Evolutionary conservation across 805 yeast species (phyloP), one percentile per base, ranked within the genome.

Genomic region (Myxozyma geophila): DNA sequence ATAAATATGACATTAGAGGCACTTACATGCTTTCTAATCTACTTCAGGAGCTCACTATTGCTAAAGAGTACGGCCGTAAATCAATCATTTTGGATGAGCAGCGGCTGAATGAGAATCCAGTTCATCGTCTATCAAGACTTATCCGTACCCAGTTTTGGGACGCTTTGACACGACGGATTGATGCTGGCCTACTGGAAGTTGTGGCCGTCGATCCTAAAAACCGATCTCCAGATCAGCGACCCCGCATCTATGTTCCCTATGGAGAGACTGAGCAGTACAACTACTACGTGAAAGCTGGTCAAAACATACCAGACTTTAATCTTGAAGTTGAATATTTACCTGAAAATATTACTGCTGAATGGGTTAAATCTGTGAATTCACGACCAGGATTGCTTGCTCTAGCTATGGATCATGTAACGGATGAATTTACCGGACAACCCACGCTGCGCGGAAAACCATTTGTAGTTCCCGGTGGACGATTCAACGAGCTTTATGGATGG

Each of bases 401-500:
- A 46, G 96, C 93, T 0, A 83, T 89, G 80, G 82, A 81, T 64
- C 82, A 78, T 54, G 78, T 74, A 28, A 33, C 43, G 2, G 85
- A 86, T 68, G 85, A 88, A 17, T 71, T 77, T 2, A 76, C 82
- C 0, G 83, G 85, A 61, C 83, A 83, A 47, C 74, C 73, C 17
- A 79, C 82, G 13, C 70, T 88, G 53, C 79, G 82, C 46, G 90
- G 92, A 21, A 86, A 83, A 71, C 97, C 96, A 0, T 93, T 93
- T 75, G 89, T 90, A 17, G 98, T 93, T 28, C 99, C 99, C 0
- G 99, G 99, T 17, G 98, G 99, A 23, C 81, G 99, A 67, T 93
- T 93, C 77, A 95, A 95, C 77, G 99, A 93, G 77, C 82, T 92
- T 63, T 93, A 95, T 73, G 99, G 98, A 15, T 93, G 99, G 99